Base-by-base conservation (phyloP, 805 yeast genomes). In the Huiozyma sinensis region DNA sequence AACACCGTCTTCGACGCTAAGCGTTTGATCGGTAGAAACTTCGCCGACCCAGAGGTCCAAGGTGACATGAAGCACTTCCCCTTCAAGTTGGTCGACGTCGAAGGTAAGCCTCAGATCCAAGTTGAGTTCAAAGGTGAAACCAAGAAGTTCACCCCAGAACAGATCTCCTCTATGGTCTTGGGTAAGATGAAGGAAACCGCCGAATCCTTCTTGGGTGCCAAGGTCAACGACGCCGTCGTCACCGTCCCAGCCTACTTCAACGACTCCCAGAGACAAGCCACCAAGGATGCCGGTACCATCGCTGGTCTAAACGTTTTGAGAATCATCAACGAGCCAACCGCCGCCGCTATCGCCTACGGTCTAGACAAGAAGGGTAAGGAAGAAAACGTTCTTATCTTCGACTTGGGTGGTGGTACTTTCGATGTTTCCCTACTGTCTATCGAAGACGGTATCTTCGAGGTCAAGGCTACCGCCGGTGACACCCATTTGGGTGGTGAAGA, bases 271-370 rank as follows among this genome's bases (percentile, higher is more conserved):
- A 84, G 95, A 75, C 95, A 87, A 74, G 95, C 95, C 54, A 87
- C 95, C 65, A 87, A 87, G 77, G 95, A 87, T 67, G 95, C 95
- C 53, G 95, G 95, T 76, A 73, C 83, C 60, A 87, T 87, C 76
- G 88, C 95, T 55, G 95, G 95, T 66, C 76, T 87, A 66, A 87
- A 87, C 71, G 95, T 87, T 53, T 75, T 84, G 69, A 83, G 95
- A 75, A 87, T 87, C 69, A 87, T 87, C 63, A 87, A 87, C 75
- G 95, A 87, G 75, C 95, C 95, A 61, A 87, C 87, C 62, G 85
- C 87, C 50, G 97, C 97, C 60, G 97, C 97, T 55, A 86, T 89
- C 71, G 97, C 97, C 63, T 90, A 90, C 77, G 97, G 97, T 76
- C 78, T 90, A 59, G 74, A 70, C 51, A 70, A 70, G 67, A 69